Conservation (phyloP, 2,329 filamentous ascomycete genomes). For the Xylaria sp. region DNA sequence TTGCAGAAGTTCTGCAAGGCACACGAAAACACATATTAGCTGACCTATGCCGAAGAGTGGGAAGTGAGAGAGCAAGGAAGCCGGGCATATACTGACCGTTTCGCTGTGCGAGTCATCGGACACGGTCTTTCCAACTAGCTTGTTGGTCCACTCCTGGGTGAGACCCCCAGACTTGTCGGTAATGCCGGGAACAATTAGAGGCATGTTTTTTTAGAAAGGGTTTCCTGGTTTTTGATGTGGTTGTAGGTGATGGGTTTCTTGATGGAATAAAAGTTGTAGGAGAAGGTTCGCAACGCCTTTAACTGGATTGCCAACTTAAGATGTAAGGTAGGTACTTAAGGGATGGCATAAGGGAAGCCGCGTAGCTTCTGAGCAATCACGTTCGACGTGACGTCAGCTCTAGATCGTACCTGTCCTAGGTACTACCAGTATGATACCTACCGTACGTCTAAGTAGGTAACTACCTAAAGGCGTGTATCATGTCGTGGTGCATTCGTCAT, state of each 20-base stretch:
- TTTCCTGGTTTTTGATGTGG: slow-evolving; percentile 1
- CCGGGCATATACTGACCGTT: slow-evolving; percentile 57
- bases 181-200: slow-evolving; percentile 71
- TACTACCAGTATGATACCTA: no score
- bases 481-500: no score
- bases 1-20: slow-evolving; percentile 67
- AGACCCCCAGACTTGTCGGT: slow-evolving; percentile 54
- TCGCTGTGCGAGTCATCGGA: slow-evolving; percentile 62
- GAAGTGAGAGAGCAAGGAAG: slow-evolving; percentile 5
- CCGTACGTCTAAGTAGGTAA: no score
- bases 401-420: slow-evolving; percentile 20
- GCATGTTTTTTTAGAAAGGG: slow-evolving; percentile 60
- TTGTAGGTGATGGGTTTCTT: not conserved
- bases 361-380: slow-evolving; percentile 4
- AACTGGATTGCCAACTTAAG: not conserved
- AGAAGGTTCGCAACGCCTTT: not conserved
- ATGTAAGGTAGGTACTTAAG: not conserved
- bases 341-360: no score
- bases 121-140: slow-evolving; percentile 72
- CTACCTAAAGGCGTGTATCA: no score
- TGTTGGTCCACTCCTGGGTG: slow-evolving; percentile 68
- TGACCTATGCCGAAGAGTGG: slow-evolving; percentile 4
- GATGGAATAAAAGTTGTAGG: not conserved
- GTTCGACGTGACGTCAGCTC: slow-evolving; percentile 27
- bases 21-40: not conserved